Conservation (phyloP, 371 early-diverging fungal species). For the Mucor ambiguus region DNA sequence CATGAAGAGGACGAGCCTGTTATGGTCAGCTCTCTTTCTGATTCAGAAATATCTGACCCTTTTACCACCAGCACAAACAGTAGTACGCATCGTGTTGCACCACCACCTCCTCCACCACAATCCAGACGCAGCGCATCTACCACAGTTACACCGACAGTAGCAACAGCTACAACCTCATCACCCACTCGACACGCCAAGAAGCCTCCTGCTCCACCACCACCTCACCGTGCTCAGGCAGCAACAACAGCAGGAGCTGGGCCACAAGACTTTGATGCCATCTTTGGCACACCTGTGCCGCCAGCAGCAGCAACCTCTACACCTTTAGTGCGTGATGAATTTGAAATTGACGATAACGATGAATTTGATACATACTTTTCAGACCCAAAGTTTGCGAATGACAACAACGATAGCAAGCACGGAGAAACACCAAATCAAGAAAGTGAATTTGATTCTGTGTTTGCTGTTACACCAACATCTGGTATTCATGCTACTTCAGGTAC, state of each 20-base stretch:
- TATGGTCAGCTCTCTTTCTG: conserved; percentile 16
- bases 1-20: conserved; percentile 24
- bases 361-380: conserved; percentile 34
- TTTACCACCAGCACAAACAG: conserved; percentile 11
- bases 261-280: conserved; percentile 21
- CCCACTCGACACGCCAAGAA: conserved; percentile 4
- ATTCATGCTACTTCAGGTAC: conserved; percentile 1
- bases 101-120: conserved; percentile 24
- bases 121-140: conserved; percentile 8
- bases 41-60: conserved; percentile 11
- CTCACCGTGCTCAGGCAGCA: conserved; percentile 1
- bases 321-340: neutral
- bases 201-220: conserved; percentile 21
- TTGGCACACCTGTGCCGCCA: conserved; percentile 6
- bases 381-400: conserved; percentile 30
- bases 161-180: neutral
- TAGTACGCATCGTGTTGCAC: conserved; percentile 14
- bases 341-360: conserved; percentile 13
- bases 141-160: neutral
- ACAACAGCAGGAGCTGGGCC: neutral
- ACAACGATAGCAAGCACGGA: conserved; percentile 3
- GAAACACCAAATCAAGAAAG: conserved; percentile 5
- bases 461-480: conserved; percentile 10
- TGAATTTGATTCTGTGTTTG: conserved; percentile 11
- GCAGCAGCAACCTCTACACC: neutral